Conservation (phyloP, 169 alveolate genomes). For the Cardiosporidium cionae region DNA sequence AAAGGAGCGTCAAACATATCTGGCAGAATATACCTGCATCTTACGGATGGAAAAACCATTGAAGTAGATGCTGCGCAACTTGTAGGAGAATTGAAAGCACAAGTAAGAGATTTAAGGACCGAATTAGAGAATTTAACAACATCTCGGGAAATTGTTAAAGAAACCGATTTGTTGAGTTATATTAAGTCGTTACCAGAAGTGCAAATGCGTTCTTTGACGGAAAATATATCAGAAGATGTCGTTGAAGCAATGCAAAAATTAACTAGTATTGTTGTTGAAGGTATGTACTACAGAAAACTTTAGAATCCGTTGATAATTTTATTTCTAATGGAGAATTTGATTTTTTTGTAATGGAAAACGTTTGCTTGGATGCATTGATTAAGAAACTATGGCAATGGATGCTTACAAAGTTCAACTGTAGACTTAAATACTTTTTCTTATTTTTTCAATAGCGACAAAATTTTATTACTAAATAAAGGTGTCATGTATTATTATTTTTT, state of each 20-base stretch:
- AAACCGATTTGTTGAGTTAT: constrained; percentile 51
- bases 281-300: too few species aligned
- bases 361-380: too few species aligned
- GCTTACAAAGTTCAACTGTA: too few species aligned
- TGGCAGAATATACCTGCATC: background rate
- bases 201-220: constrained; percentile 50
- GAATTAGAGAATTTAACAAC: background rate
- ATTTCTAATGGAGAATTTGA: too few species aligned
- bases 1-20: background rate
- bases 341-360: too few species aligned
- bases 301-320: too few species aligned
- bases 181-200: constrained; percentile 53
- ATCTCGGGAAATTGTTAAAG: too few species aligned
- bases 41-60: background rate
- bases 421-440: too few species aligned
- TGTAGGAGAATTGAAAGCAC: background rate
- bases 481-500: too few species aligned
- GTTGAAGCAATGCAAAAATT: constrained; percentile 58
- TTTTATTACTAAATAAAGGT: too few species aligned
- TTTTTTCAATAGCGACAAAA: too few species aligned
- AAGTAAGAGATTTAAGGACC: background rate
- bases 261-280: background rate
- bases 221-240: constrained; percentile 52
- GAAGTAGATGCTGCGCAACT: background rate
- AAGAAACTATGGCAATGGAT: too few species aligned